Evolutionary conservation across 2,329 filamentous ascomycete genomes (phyloP).

Genomic region (Ophiostoma sp.): DNA sequence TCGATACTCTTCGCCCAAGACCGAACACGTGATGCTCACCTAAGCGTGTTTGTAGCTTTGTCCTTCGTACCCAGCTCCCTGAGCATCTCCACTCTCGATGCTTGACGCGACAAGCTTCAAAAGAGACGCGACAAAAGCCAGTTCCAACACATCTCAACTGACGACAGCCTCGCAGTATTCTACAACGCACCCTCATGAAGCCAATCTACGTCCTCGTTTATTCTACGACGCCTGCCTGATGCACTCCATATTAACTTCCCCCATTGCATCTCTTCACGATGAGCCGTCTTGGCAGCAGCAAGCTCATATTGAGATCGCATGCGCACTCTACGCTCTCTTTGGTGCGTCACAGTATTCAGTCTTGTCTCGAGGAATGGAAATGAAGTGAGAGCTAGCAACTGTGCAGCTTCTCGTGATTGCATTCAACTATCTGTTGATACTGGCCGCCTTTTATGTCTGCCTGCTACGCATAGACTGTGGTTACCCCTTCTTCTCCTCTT

Average conservation of each 20-base stretch:
- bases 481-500: conserved; percentile 6
- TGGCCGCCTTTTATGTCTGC: background rate
- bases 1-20: no score
- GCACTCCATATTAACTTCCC: background rate
- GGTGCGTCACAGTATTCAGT: background rate
- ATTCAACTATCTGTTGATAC: background rate
- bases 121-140: background rate
- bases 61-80: no score
- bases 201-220: background rate
- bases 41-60: background rate
- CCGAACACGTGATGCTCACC: background rate
- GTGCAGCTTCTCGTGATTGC: background rate
- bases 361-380: background rate
- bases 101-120: background rate
- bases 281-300: background rate
- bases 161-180: conserved; percentile 70
- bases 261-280: background rate
- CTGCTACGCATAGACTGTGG: background rate
- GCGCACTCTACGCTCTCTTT: no score
- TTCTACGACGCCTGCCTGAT: background rate
- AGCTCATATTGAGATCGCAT: background rate
- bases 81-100: background rate
- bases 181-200: conserved; percentile 35
- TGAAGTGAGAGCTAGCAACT: background rate
- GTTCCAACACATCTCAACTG: background rate